These are phyloP conservation scores for Monilinia aucupariae DNA, from an alignment of 2,329 filamentous ascomycete species.

Conservation along the genomic window DNA sequence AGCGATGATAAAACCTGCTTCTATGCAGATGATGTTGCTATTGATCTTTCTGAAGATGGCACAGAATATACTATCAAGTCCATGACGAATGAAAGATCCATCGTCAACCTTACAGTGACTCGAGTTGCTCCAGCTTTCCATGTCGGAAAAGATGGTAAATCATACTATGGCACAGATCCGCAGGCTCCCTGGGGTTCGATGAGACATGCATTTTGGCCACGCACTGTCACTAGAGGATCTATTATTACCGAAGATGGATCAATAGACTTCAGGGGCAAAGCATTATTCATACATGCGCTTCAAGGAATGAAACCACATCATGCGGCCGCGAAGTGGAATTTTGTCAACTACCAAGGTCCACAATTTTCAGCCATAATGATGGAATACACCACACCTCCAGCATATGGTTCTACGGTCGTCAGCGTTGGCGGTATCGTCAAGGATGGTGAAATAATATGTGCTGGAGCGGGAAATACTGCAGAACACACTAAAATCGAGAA, in stretches of 20 bases:
- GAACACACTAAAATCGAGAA: constrained; percentile 64
- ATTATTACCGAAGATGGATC: constrained; percentile 78
- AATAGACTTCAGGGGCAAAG: constrained; percentile 75
- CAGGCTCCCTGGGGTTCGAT: constrained; percentile 85
- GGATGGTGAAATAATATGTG: constrained; percentile 73
- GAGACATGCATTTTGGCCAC: constrained; percentile 91
- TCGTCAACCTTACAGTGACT: constrained; percentile 82
- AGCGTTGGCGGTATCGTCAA: constrained; percentile 77
- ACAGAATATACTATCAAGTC: constrained; percentile 85
- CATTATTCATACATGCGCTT: constrained; percentile 75
- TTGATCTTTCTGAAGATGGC: constrained; percentile 82
- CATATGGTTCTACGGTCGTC: constrained; percentile 81
- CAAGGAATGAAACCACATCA: constrained; percentile 99
- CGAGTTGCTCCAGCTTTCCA: constrained; percentile 75
- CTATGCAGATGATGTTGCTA: constrained; percentile 76
- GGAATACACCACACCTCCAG: constrained; percentile 91
- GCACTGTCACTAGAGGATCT: constrained; percentile 73
- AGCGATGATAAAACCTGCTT: constrained; percentile 78
- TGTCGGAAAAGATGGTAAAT: constrained; percentile 76
- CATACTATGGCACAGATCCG: constrained; percentile 80
- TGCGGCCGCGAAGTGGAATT: constrained; percentile 88
- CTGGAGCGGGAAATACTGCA: constrained; percentile 58
- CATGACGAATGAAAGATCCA: constrained; percentile 68
- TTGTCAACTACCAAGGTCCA: constrained; percentile 82
- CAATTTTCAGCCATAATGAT: constrained; percentile 86